These are phyloP conservation scores for Noccaea bulbosa DNA, from an alignment of 345 rosid genomes.

Conservation along the genomic window DNA sequence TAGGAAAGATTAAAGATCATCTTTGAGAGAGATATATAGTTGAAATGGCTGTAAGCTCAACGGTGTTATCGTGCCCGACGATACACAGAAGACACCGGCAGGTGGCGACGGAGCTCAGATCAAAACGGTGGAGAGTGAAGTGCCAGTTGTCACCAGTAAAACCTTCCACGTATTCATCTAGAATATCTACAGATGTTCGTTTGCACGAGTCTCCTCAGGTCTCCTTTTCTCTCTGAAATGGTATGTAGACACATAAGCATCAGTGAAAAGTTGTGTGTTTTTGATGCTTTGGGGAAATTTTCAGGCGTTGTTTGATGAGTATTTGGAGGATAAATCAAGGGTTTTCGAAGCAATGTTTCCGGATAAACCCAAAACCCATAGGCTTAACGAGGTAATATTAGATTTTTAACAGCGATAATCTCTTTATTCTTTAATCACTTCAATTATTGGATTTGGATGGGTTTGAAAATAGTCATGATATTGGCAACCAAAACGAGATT, in stretches of 20 bases:
- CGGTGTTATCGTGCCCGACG: constrained; percentile 25
- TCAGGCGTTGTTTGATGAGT: no score
- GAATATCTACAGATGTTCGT: constrained; percentile 71
- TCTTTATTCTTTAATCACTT: no score
- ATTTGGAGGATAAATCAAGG: no score
- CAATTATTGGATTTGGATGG: no score
- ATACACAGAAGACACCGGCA: constrained; percentile 15
- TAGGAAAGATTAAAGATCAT: constrained; percentile 4
- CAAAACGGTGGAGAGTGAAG: constrained; percentile 42
- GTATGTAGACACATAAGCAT: neutral
- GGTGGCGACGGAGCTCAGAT: constrained; percentile 35
- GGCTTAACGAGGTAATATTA: constrained; percentile 64
- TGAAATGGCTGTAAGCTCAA: constrained; percentile 43
- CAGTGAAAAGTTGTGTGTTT: no score
- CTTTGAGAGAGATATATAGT: neutral
- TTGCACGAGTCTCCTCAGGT: constrained; percentile 86
- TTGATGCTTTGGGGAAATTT: no score
- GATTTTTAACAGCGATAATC: no score
- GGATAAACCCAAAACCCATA: constrained; percentile 64
- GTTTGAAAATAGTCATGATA: no score
- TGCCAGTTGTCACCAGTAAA: constrained; percentile 43
- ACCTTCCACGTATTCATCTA: constrained; percentile 66
- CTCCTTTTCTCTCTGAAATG: constrained; percentile 1
- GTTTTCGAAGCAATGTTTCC: constrained; percentile 83
- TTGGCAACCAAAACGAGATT: no score